Conservation (phyloP, 768 basidiomycete genomes). For the Harrya chromipes region DNA sequence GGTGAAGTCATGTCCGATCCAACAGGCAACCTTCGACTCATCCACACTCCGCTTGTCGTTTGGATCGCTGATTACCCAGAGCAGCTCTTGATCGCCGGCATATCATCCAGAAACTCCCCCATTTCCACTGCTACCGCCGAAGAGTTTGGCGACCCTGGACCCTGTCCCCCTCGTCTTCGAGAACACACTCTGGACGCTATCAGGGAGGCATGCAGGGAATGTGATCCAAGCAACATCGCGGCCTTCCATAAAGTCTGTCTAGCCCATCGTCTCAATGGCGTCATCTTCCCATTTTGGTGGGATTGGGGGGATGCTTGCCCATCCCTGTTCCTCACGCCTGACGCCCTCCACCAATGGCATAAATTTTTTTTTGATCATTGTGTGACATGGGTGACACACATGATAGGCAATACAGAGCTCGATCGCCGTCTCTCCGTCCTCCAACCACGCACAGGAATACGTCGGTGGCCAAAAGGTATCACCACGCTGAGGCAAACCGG, state of each 20-base stretch:
- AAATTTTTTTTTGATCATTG: constrained; percentile 28
- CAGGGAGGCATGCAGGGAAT: background rate
- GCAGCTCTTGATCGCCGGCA: constrained; percentile 14
- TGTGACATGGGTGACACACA: background rate
- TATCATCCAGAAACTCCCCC: constrained; percentile 8
- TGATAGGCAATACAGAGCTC: constrained; percentile 22
- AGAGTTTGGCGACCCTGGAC: constrained; percentile 13
- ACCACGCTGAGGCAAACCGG: constrained; percentile 6
- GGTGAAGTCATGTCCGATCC: constrained; percentile 31
- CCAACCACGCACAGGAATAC: constrained; percentile 10
- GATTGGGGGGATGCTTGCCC: constrained; percentile 25
- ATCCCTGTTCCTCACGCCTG: constrained; percentile 21
- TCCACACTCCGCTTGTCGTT: constrained; percentile 12
- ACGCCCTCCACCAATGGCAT: constrained; percentile 29
- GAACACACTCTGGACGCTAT: constrained; percentile 3
- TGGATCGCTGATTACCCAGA: constrained; percentile 20
- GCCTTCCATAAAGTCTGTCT: background rate
- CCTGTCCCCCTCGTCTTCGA: background rate
- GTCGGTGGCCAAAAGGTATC: constrained; percentile 4
- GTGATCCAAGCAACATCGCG: background rate
- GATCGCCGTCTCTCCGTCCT: constrained; percentile 25
- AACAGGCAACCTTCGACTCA: background rate
- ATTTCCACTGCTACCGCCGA: constrained; percentile 9
- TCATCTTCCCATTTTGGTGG: constrained; percentile 34
- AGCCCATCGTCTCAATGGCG: background rate